phyloP scores from a whole-genome alignment of 148 eudicot genomes.

The Vaccinium darrowii region DNA sequence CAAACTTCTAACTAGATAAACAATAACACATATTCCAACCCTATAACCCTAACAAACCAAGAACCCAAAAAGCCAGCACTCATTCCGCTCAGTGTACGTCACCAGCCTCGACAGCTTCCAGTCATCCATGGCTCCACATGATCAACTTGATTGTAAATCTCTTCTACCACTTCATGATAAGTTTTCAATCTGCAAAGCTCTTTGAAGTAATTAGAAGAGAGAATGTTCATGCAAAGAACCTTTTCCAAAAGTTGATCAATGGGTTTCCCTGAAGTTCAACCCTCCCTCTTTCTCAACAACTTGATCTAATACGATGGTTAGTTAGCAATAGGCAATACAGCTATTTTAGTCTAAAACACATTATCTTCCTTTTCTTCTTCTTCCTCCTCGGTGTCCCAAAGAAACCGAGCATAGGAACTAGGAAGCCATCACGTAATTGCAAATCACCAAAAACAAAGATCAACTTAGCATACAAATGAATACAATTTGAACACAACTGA shows the following conservation, averaged over 20 bases:
- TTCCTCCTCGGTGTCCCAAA: too few relatives aligned
- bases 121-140: conserved; percentile 99
- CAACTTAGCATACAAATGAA: too few relatives aligned
- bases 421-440: too few relatives aligned
- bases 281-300: neutral
- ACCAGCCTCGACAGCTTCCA: conserved; percentile 82
- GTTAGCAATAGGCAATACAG: neutral
- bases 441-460: too few relatives aligned
- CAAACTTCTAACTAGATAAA: neutral
- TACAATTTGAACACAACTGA: too few relatives aligned
- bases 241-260: conserved; percentile 80
- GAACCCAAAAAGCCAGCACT: too few relatives aligned
- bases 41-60: too few relatives aligned
- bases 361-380: neutral
- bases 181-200: conserved; percentile 87
- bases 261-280: conserved; percentile 57
- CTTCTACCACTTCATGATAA: conserved; percentile 91
- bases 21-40: neutral
- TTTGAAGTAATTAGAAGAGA: conserved; percentile 90
- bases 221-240: conserved; percentile 94
- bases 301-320: neutral
- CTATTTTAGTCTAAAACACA: neutral
- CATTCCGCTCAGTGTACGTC: too few relatives aligned
- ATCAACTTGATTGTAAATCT: conserved; percentile 92
- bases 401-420: too few relatives aligned